Percentiles rank a stretch among this genome's conserved stretches.
Conservation (phyloP, 768 basidiomycete species). For the Megacollybia marginata region DNA sequence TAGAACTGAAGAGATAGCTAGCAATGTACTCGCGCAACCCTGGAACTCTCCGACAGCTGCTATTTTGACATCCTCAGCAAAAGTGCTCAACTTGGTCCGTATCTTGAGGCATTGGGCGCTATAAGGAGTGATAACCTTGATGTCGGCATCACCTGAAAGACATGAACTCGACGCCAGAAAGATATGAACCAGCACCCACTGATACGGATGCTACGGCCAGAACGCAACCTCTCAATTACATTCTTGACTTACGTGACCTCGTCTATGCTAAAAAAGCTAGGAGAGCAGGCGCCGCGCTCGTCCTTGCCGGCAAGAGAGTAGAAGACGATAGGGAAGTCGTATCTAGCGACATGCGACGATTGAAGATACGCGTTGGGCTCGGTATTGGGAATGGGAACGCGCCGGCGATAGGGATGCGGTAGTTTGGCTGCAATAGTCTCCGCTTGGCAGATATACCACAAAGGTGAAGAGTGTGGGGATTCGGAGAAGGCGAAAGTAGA, state of each 20-base stretch:
- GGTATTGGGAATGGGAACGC: too few species aligned
- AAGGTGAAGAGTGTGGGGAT: slow-evolving; percentile 58
- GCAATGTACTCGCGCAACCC: slow-evolving; percentile 21
- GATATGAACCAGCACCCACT: slow-evolving; percentile 11
- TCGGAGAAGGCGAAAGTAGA: slow-evolving; percentile 49
- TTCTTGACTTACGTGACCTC: slow-evolving; percentile 47
- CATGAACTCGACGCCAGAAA: background rate
- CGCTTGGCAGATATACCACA: slow-evolving; percentile 39
- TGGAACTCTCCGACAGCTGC: slow-evolving; percentile 37
- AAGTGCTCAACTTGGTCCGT: slow-evolving; percentile 18
- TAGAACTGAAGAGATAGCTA: slow-evolving; percentile 9
- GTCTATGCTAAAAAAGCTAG: slow-evolving; percentile 65
- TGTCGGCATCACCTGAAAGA: slow-evolving; percentile 33
- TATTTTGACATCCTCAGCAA: slow-evolving; percentile 23
- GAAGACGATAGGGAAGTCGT: slow-evolving; percentile 55
- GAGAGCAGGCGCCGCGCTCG: slow-evolving; percentile 55
- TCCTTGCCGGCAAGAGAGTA: slow-evolving; percentile 55
- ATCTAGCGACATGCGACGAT: too few species aligned
- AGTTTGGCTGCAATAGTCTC: slow-evolving; percentile 31
- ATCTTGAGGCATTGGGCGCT: slow-evolving; percentile 55
- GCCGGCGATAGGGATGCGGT: slow-evolving; percentile 17
- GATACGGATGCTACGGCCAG: slow-evolving; percentile 14
- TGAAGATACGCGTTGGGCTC: too few species aligned
- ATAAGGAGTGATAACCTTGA: slow-evolving; percentile 63
- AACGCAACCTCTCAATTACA: slow-evolving; percentile 23